phyloP scores from a whole-genome alignment of 768 basidiomycete species.

The Pisolithus marmoratus region DNA sequence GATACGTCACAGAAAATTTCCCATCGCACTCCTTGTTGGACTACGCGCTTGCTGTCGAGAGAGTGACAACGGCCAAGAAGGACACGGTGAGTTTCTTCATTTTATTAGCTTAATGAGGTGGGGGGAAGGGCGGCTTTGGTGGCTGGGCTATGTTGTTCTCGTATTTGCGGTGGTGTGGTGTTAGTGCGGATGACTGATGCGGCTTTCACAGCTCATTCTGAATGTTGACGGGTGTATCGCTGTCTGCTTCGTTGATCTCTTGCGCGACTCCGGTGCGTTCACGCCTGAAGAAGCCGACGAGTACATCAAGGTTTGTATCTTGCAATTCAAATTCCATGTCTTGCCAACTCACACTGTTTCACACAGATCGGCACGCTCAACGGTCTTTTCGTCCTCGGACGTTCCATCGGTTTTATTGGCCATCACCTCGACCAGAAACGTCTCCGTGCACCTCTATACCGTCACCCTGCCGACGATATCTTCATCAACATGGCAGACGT shows the following conservation, averaged over 20 bases:
- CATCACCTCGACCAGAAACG: constrained; percentile 97
- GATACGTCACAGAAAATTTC: constrained; percentile 94
- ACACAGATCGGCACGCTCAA: constrained; percentile 81
- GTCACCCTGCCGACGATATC: constrained; percentile 93
- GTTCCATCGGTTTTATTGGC: constrained; percentile 96
- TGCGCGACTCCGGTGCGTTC: constrained; percentile 91
- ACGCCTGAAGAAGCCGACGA: constrained; percentile 93
- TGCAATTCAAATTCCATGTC: background rate
- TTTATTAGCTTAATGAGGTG: background rate
- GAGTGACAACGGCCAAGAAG: constrained; percentile 96
- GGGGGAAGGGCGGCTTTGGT: background rate
- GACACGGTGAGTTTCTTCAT: constrained; percentile 57
- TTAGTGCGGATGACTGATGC: constrained; percentile 2
- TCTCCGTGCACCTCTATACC: constrained; percentile 86
- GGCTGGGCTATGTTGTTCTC: no score
- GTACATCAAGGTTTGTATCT: constrained; percentile 68
- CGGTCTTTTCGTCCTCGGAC: constrained; percentile 94
- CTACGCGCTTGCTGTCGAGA: constrained; percentile 95
- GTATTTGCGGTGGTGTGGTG: background rate
- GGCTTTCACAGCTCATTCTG: constrained; percentile 70
- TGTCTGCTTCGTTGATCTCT: constrained; percentile 93
- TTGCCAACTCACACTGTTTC: constrained; percentile 1
- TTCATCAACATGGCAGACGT: constrained; percentile 92
- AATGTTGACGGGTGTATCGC: constrained; percentile 97
- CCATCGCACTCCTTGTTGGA: constrained; percentile 89